Percentiles rank a stretch among this genome's conserved stretches.
Conservation (phyloP, 2,329 filamentous ascomycete genomes). For the Apiospora hydei region DNA sequence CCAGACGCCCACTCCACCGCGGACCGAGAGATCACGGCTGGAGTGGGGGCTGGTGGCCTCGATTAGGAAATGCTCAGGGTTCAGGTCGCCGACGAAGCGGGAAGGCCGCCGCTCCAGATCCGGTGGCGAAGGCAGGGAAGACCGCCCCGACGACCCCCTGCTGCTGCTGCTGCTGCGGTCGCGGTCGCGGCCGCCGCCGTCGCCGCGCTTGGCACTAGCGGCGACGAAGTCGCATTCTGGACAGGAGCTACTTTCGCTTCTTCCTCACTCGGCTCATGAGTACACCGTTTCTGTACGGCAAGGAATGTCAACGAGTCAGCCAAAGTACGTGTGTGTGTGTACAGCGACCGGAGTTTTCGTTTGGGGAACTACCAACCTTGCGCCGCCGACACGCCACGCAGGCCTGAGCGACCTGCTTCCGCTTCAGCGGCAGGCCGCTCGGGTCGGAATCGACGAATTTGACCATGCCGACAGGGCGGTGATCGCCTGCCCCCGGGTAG, state of each 20-base stretch:
- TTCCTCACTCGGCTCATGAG: slow-evolving; percentile 23
- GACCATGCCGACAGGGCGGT: slow-evolving; percentile 45
- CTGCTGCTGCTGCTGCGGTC: not conserved
- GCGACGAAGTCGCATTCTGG: slow-evolving; percentile 23
- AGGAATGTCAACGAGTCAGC: not conserved
- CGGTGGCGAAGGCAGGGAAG: not conserved
- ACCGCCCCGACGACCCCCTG: not conserved
- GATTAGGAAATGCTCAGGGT: slow-evolving; percentile 66
- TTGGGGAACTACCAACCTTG: slow-evolving; percentile 49
- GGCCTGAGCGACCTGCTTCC: slow-evolving; percentile 66
- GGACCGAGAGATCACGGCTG: slow-evolving; percentile 49
- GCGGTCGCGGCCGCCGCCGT: not conserved
- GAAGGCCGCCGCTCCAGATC: slow-evolving; percentile 5
- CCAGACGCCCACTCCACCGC: slow-evolving; percentile 65
- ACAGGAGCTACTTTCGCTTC: slow-evolving; percentile 18
- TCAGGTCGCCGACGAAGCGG: slow-evolving; percentile 66
- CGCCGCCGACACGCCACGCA: slow-evolving; percentile 62
- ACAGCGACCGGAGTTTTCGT: not conserved
- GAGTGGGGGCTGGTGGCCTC: slow-evolving; percentile 56
- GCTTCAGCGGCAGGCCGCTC: slow-evolving; percentile 62
- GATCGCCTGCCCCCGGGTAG: not conserved
- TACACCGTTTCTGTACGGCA: slow-evolving; percentile 29
- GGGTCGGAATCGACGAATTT: slow-evolving; percentile 65
- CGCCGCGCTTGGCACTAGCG: not conserved
- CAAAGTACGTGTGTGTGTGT: not conserved